Conservation (phyloP, 2,329 filamentous ascomycete genomes). For the Bipolaris victoriae region DNA sequence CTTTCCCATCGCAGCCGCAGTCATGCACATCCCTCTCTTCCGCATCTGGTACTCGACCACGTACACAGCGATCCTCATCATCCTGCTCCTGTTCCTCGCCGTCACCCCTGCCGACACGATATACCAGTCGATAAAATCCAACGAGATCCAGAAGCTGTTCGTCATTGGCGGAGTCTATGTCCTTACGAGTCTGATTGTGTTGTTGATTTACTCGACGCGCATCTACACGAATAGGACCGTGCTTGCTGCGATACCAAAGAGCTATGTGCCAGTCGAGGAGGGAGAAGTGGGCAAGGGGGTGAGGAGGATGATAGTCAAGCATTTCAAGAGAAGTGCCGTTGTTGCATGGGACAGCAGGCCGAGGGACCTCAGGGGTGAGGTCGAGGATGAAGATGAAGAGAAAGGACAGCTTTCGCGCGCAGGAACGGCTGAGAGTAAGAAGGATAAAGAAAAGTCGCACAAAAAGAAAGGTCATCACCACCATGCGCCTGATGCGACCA, state of each 20-base stretch:
- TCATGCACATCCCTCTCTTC: conserved; percentile 65
- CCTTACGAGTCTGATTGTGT: conserved; percentile 70
- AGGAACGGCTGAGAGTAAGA: conserved; percentile 33
- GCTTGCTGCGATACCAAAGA: conserved; percentile 82
- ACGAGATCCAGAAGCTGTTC: conserved; percentile 79
- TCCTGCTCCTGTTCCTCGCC: conserved; percentile 75
- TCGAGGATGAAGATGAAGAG: conserved; percentile 32
- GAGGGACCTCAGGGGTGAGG: conserved; percentile 60
- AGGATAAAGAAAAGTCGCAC: conserved; percentile 40
- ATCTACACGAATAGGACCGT: conserved; percentile 84
- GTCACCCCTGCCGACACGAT: conserved; percentile 80
- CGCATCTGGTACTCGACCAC: conserved; percentile 80
- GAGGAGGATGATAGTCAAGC: conserved; percentile 73
- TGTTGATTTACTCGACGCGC: conserved; percentile 80
- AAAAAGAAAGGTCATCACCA: conserved; percentile 35
- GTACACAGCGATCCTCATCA: conserved; percentile 76
- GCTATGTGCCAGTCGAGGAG: conserved; percentile 84
- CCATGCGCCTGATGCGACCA: conserved; percentile 34
- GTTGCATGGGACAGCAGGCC: conserved; percentile 81
- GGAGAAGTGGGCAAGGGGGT: conserved; percentile 80
- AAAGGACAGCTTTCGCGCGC: conserved; percentile 23
- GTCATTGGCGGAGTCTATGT: conserved; percentile 79
- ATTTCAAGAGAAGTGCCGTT: conserved; percentile 76
- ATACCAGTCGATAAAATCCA: conserved; percentile 71
- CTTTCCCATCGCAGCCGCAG: conserved; percentile 14